Base-by-base conservation (phyloP, 257 asterid species). In the Anisodus tanguticus region DNA sequence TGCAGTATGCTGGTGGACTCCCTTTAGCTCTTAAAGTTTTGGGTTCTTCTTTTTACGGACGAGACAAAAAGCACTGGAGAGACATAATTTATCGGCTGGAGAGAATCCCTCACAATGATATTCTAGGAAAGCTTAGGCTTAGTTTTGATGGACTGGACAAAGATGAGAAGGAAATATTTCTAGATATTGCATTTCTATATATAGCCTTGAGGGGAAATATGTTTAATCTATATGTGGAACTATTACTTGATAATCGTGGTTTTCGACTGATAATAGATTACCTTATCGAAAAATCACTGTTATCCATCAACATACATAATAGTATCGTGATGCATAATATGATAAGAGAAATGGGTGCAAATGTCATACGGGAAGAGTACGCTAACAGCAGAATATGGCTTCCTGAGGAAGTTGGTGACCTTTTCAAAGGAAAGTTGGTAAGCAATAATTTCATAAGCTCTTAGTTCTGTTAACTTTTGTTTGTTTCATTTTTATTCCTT, bases 1-100 rank as follows among this genome's bases (percentile, higher is more conserved):
- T 83, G 60, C 0, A 19, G 6, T 47, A 83, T 71, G 43, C 47
- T 6, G 53, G 12, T 31, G 67, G 80, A 3, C 79, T 82, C n/a
- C 85, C 85, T 8, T 82, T 82, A 68, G 85, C 85, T 1, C 82
- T 83, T 41, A 57, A 83, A 71, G 82, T 83, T 26, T 83, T 83
- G 82, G 85, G 85, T 57, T 41, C 72, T 70, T 57, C 1, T 3
- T 35, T 83, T 35, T 58, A 17, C 17, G 0, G 19, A 58, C 45
- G 17, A 37, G 62, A 57, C 13, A 57, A n/a, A 35, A 9, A 4
- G 3, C 59, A 16, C 0, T 72, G 83, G 82, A 12, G 49, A 45
- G 19, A 9, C 51, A 69, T 39, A 4, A 35, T 83, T n/a, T 63
- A 72, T 12, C 9, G 62, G 6, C 74, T 83, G 51, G 43, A 59